These are phyloP conservation scores for Dentipellis sp. DNA, from an alignment of 768 basidiomycete genomes.

Conservation along the genomic window DNA sequence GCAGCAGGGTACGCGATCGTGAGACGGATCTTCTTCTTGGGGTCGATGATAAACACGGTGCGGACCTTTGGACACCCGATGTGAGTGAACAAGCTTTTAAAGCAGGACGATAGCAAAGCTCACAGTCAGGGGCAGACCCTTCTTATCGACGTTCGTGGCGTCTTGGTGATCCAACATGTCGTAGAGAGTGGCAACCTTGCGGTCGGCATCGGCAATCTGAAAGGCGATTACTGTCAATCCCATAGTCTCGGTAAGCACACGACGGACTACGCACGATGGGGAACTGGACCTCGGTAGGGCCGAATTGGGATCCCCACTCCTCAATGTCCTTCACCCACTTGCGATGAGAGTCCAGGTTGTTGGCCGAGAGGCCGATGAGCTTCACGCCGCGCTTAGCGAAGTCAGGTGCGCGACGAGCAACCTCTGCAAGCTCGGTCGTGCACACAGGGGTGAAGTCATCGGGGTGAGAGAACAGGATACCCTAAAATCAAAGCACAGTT, in stretches of 20 bases:
- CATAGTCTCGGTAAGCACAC: background rate
- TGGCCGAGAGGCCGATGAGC: slow-evolving; percentile 89
- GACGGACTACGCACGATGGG: slow-evolving; percentile 62
- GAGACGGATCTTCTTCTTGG: slow-evolving; percentile 89
- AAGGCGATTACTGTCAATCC: background rate
- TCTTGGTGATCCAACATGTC: slow-evolving; percentile 98
- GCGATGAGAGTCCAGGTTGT: slow-evolving; percentile 75
- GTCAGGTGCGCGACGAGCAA: slow-evolving; percentile 78
- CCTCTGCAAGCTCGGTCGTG: slow-evolving; percentile 96
- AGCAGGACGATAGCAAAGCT: background rate
- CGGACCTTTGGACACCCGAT: slow-evolving; percentile 49
- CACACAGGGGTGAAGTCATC: slow-evolving; percentile 91
- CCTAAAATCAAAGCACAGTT: slow-evolving; percentile 31
- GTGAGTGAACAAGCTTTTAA: background rate
- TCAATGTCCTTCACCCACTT: slow-evolving; percentile 89
- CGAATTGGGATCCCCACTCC: slow-evolving; percentile 40
- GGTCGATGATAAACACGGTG: slow-evolving; percentile 96
- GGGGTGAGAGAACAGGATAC: slow-evolving; percentile 89
- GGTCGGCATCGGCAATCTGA: slow-evolving; percentile 87
- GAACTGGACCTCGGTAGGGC: slow-evolving; percentile 72
- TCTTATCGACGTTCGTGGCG: slow-evolving; percentile 75
- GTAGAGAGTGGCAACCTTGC: slow-evolving; percentile 77
- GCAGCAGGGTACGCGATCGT: slow-evolving; percentile 90
- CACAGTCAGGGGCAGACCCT: slow-evolving; percentile 91
- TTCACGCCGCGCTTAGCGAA: slow-evolving; percentile 87